These are phyloP conservation scores for Geranomyces michiganensis DNA, from an alignment of 192 early-diverging fungal species.

Conservation along the genomic window DNA sequence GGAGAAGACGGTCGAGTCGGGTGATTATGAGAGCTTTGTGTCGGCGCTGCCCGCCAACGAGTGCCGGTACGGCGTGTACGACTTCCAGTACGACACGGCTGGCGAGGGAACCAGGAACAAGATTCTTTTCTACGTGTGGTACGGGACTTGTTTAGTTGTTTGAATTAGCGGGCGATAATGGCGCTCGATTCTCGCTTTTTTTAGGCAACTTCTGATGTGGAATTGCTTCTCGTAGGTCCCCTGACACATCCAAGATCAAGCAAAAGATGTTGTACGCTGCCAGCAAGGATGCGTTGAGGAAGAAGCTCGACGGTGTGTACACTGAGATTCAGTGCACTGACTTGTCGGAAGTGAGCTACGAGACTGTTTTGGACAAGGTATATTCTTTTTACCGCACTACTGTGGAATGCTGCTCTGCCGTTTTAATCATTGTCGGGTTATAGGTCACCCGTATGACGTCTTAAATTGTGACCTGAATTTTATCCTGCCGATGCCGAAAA, in stretches of 20 bases:
- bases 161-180: background rate
- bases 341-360: slow-evolving; percentile 68
- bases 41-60: slow-evolving; percentile 58
- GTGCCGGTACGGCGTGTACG: slow-evolving; percentile 86
- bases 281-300: slow-evolving; percentile 77
- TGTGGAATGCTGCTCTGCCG: no score
- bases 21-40: slow-evolving; percentile 74
- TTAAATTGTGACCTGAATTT: slow-evolving; percentile 32
- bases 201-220: background rate
- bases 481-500: background rate
- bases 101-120: slow-evolving; percentile 78
- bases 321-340: slow-evolving; percentile 88
- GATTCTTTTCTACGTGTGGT: slow-evolving; percentile 87
- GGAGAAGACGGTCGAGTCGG: slow-evolving; percentile 53
- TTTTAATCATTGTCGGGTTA: background rate
- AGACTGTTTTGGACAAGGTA: slow-evolving; percentile 72
- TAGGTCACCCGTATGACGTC: slow-evolving; percentile 46
- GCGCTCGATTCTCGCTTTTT: background rate
- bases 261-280: slow-evolving; percentile 92
- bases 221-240: slow-evolving; percentile 63
- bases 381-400: background rate
- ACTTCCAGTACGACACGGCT: slow-evolving; percentile 75
- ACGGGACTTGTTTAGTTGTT: slow-evolving; percentile 13
- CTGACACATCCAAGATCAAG: slow-evolving; percentile 74
- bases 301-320: slow-evolving; percentile 71